phyloP scores from a whole-genome alignment of 2,329 filamentous ascomycete genomes.

The Xenoacremonium recifei region DNA sequence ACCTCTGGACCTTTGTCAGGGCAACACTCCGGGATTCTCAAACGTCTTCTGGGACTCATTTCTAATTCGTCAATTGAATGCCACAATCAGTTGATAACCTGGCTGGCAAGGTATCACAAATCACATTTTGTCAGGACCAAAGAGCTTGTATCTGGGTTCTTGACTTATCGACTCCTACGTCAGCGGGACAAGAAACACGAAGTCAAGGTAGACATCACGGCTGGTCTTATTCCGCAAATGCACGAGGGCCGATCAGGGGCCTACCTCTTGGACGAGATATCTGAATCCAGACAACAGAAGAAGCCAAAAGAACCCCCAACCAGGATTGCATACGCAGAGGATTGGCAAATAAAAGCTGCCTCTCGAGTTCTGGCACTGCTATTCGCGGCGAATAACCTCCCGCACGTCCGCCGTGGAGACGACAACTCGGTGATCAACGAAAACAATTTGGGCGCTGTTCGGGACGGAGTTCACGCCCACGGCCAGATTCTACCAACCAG shows the following conservation, averaged over 20 bases:
- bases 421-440: constrained; percentile 23
- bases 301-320: constrained; percentile 55
- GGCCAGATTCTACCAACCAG: constrained; percentile 75
- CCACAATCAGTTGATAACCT: constrained; percentile 73
- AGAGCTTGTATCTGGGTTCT: constrained; percentile 73
- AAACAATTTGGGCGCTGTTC: constrained; percentile 17
- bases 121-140: constrained; percentile 69
- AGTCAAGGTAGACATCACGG: constrained; percentile 58
- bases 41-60: constrained; percentile 77
- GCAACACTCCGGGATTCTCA: constrained; percentile 80
- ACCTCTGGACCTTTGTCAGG: constrained; percentile 50
- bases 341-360: constrained; percentile 86
- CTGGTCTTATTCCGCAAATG: constrained; percentile 71
- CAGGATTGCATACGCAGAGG: constrained; percentile 68
- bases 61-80: constrained; percentile 74
- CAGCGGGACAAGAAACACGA: constrained; percentile 66
- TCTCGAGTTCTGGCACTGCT: constrained; percentile 77
- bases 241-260: constrained; percentile 64
- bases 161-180: constrained; percentile 75
- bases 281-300: constrained; percentile 48
- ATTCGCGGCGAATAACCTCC: constrained; percentile 74
- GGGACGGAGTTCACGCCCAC: constrained; percentile 32
- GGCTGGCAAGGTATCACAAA: constrained; percentile 72
- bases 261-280: constrained; percentile 76
- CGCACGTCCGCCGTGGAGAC: constrained; percentile 35